Conservation (phyloP, 192 early-diverging fungal genomes). For the Entomortierella lignicola region DNA sequence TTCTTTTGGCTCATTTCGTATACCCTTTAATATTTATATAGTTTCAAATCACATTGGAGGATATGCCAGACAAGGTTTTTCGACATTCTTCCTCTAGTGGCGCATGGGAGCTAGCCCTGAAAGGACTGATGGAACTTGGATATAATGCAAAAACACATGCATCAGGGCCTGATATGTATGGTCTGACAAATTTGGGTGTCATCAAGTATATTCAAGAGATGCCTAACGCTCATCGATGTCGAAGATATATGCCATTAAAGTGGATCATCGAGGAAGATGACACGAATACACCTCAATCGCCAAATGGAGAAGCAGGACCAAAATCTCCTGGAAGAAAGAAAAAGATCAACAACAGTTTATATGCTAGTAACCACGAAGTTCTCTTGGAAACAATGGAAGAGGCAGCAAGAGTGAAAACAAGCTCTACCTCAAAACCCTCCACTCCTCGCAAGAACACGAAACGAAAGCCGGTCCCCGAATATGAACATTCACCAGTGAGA, state of each 20-base stretch:
- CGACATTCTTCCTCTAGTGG: conserved; percentile 74
- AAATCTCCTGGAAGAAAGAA: conserved; percentile 47
- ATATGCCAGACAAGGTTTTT: conserved; percentile 70
- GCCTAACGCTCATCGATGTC: conserved; percentile 49
- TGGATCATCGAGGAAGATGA: conserved; percentile 50
- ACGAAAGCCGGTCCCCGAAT: conserved; percentile 9
- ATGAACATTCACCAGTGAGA: neutral
- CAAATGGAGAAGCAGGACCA: conserved; percentile 3
- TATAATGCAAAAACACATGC: conserved; percentile 77
- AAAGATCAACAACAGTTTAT: conserved; percentile 52
- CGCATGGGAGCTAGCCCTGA: conserved; percentile 75
- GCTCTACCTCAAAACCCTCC: conserved; percentile 5
- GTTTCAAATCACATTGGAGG: conserved; percentile 77
- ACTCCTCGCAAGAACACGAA: conserved; percentile 40
- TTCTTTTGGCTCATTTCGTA: neutral
- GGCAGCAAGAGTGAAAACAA: neutral
- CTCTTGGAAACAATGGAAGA: conserved; percentile 24
- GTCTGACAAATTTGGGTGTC: conserved; percentile 72
- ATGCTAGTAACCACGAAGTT: conserved; percentile 50
- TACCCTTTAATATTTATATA: conserved; percentile 8
- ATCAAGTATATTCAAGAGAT: conserved; percentile 80
- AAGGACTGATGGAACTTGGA: conserved; percentile 67
- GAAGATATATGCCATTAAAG: conserved; percentile 51
- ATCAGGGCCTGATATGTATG: conserved; percentile 78
- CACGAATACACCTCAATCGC: neutral